phyloP scores from a whole-genome alignment of 352 stramenopile species.

The Phytophthora pisi region DNA sequence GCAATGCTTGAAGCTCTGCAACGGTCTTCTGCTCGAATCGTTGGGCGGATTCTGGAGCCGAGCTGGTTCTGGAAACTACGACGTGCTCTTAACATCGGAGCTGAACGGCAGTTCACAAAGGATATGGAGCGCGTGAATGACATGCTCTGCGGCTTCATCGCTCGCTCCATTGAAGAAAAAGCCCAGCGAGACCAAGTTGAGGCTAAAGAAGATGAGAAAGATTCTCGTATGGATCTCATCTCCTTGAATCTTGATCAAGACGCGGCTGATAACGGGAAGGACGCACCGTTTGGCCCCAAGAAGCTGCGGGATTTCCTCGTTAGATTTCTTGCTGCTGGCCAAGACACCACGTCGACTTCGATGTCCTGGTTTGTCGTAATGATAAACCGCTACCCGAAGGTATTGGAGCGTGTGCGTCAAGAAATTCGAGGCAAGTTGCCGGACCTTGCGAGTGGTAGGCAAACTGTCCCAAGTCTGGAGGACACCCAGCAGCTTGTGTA shows the following conservation, averaged over 20 bases:
- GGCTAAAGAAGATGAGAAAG: constrained; percentile 2
- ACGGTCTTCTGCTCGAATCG: constrained; percentile 17
- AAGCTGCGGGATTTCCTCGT: constrained; percentile 79
- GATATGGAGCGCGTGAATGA: constrained; percentile 30
- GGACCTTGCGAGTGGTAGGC: constrained; percentile 36
- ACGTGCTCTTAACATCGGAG: constrained; percentile 20
- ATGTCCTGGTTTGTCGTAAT: constrained; percentile 75
- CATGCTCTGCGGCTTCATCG: constrained; percentile 23
- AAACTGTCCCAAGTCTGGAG: constrained; percentile 27
- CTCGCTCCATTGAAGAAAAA: constrained; percentile 23
- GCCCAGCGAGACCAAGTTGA: background rate
- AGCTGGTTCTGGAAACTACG: constrained; percentile 48
- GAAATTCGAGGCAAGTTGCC: constrained; percentile 55
- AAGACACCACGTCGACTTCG: constrained; percentile 66
- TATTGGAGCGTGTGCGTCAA: constrained; percentile 36
- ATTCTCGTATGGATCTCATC: constrained; percentile 38
- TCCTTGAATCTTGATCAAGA: constrained; percentile 50
- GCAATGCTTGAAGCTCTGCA: constrained; percentile 32
- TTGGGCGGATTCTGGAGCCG: constrained; percentile 45
- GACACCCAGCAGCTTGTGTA: constrained; percentile 49
- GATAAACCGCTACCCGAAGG: constrained; percentile 53
- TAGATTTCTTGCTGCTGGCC: constrained; percentile 66
- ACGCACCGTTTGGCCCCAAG: constrained; percentile 23
- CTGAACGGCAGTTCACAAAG: constrained; percentile 20
- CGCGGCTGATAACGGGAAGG: constrained; percentile 21